Percentiles rank a stretch among this genome's conserved stretches.
These are phyloP conservation scores for Cyberlindnera maclurae DNA, from an alignment of 805 yeast genomes.

Conservation along the genomic window DNA sequence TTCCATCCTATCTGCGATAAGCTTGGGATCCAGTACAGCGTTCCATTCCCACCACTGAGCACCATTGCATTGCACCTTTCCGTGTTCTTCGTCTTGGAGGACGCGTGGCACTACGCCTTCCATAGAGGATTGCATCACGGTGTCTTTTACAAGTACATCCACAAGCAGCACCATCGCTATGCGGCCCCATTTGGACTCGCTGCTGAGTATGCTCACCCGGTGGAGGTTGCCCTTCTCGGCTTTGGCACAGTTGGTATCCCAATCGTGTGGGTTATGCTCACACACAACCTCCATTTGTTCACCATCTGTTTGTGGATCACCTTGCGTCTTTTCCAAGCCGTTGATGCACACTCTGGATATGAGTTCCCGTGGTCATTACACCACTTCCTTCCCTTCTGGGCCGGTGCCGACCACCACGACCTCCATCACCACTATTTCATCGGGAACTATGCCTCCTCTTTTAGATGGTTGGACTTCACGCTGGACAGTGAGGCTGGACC, in stretches of 20 bases:
- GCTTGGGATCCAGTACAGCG: slow-evolving; percentile 68
- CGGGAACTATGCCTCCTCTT: slow-evolving; percentile 91
- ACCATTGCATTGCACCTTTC: slow-evolving; percentile 61
- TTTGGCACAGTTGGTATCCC: slow-evolving; percentile 97
- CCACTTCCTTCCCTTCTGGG: slow-evolving; percentile 92
- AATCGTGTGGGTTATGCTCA: slow-evolving; percentile 68
- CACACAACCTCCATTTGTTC: slow-evolving; percentile 74
- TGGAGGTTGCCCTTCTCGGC: slow-evolving; percentile 85
- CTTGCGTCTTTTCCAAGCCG: slow-evolving; percentile 88
- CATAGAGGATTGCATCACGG: slow-evolving; percentile 89
- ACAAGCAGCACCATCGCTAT: slow-evolving; percentile 95
- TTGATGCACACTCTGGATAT: slow-evolving; percentile 96
- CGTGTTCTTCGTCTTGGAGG: slow-evolving; percentile 80
- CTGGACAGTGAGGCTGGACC: slow-evolving; percentile 86
- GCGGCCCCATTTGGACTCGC: slow-evolving; percentile 97
- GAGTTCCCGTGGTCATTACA: slow-evolving; percentile 96
- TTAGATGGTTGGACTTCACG: slow-evolving; percentile 92
- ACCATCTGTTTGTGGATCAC: slow-evolving; percentile 86
- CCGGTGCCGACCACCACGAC: slow-evolving; percentile 98
- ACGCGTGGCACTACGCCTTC: slow-evolving; percentile 94
- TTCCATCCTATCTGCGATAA: slow-evolving; percentile 88
- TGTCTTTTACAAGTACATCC: slow-evolving; percentile 83
- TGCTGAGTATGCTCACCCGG: slow-evolving; percentile 98
- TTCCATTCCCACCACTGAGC: slow-evolving; percentile 73
- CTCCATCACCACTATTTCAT: slow-evolving; percentile 94